A percentile compares a stretch with the other conserved stretches of the same genome.
These are phyloP conservation scores for Fusarium papillatum DNA, from an alignment of 2,329 filamentous ascomycete genomes.

Conservation along the genomic window DNA sequence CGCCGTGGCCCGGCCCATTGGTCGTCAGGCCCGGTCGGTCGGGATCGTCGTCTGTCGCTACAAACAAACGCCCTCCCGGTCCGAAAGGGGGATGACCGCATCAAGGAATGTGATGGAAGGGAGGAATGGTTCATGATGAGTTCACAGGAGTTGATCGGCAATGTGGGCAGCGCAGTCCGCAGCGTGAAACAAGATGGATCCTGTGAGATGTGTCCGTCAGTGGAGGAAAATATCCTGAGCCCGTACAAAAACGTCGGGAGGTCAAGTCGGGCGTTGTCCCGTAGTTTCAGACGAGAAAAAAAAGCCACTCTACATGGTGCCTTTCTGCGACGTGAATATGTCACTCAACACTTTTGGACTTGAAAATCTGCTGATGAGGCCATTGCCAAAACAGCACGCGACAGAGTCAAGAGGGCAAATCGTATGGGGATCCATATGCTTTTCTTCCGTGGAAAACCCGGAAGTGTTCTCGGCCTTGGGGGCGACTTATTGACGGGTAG, in stretches of 20 bases:
- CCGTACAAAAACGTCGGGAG: background rate
- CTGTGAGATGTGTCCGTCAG: background rate
- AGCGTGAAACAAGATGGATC: constrained; percentile 15
- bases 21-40: constrained; percentile 25
- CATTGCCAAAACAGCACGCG: background rate
- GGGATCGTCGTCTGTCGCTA: constrained; percentile 25
- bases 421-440: background rate
- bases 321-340: background rate
- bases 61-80: background rate
- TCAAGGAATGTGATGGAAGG: constrained; percentile 33
- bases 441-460: constrained; percentile 10
- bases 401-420: constrained; percentile 15
- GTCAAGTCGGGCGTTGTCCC: background rate
- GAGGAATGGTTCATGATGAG: constrained; percentile 5
- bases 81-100: background rate
- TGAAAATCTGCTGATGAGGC: background rate
- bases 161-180: background rate
- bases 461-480: constrained; percentile 14
- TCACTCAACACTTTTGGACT: background rate
- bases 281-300: background rate
- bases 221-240: background rate
- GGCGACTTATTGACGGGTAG: constrained; percentile 6
- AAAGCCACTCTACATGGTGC: background rate
- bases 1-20: constrained; percentile 13
- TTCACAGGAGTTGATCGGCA: background rate